Percentiles rank a stretch among this genome's conserved stretches.
These are phyloP conservation scores for Neonectria magnoliae DNA, from an alignment of 2,329 filamentous ascomycete genomes.

Conservation along the genomic window DNA sequence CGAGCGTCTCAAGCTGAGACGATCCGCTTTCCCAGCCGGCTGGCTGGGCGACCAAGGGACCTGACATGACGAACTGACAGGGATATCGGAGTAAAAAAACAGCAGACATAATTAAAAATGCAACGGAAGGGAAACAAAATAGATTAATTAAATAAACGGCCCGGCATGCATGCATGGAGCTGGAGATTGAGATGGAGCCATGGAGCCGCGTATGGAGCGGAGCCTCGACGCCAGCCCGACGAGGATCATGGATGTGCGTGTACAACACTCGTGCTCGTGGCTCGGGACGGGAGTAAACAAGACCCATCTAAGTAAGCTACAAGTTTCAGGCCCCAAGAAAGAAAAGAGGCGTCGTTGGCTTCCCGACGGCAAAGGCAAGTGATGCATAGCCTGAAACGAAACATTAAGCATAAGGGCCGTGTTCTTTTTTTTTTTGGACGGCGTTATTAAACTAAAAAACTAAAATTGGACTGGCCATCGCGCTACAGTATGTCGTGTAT, in stretches of 20 bases:
- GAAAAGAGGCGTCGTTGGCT: neutral
- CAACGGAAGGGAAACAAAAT: neutral
- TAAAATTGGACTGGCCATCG: neutral
- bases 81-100: neutral
- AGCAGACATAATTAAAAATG: neutral
- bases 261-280: neutral
- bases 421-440: neutral
- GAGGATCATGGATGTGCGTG: neutral
- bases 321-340: neutral
- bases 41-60: neutral
- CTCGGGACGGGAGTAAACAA: neutral
- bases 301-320: neutral
- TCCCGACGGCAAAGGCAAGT: neutral
- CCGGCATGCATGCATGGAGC: neutral
- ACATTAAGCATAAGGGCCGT: neutral
- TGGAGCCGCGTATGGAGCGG: too few relatives aligned
- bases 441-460: neutral
- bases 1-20: neutral
- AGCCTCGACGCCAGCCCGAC: neutral
- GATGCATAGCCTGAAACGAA: slow-evolving; percentile 5
- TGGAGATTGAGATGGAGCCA: neutral
- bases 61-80: neutral
- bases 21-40: neutral
- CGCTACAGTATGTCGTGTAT: neutral
- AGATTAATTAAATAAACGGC: neutral